phyloP scores from a whole-genome alignment of 108 stramenopile genomes.

The Pseudonitzschia multistriata region DNA sequence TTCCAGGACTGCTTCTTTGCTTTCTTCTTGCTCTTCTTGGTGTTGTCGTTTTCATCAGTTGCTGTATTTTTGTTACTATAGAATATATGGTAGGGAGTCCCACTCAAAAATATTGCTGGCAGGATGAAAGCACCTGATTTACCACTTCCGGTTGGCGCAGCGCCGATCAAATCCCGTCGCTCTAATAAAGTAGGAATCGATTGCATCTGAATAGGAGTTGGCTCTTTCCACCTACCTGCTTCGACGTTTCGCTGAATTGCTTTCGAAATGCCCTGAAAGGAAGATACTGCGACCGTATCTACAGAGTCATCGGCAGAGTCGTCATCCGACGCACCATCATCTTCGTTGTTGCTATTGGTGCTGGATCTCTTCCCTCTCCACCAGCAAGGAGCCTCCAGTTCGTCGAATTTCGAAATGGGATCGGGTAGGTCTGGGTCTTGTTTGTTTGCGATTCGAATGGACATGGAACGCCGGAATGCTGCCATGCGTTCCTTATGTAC shows the following conservation, averaged over 20 bases:
- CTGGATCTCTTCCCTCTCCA: slow-evolving; percentile 34
- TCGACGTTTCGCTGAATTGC: slow-evolving; percentile 84
- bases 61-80: slow-evolving; percentile 25
- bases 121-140: slow-evolving; percentile 78
- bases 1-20: slow-evolving; percentile 11
- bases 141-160: slow-evolving; percentile 96
- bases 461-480: slow-evolving; percentile 85
- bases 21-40: slow-evolving; percentile 32
- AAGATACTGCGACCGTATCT: slow-evolving; percentile 11
- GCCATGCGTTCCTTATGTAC: slow-evolving; percentile 75
- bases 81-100: slow-evolving; percentile 57
- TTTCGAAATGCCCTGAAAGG: slow-evolving; percentile 43
- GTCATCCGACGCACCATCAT: slow-evolving; percentile 1
- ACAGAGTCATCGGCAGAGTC: slow-evolving; percentile 1
- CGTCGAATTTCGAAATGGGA: slow-evolving; percentile 74
- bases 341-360: slow-evolving; percentile 11
- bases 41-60: slow-evolving; percentile 1
- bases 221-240: slow-evolving; percentile 87
- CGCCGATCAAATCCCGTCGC: slow-evolving; percentile 94
- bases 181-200: slow-evolving; percentile 95
- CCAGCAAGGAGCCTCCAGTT: slow-evolving; percentile 65
- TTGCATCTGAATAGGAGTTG: slow-evolving; percentile 95
- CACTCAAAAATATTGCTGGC: slow-evolving; percentile 80
- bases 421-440: slow-evolving; percentile 73
- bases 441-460: slow-evolving; percentile 62